Evolutionary conservation across 2,329 filamentous ascomycete species (phyloP).

Genomic region (Nothophaeocryptopus gaeumannii): DNA sequence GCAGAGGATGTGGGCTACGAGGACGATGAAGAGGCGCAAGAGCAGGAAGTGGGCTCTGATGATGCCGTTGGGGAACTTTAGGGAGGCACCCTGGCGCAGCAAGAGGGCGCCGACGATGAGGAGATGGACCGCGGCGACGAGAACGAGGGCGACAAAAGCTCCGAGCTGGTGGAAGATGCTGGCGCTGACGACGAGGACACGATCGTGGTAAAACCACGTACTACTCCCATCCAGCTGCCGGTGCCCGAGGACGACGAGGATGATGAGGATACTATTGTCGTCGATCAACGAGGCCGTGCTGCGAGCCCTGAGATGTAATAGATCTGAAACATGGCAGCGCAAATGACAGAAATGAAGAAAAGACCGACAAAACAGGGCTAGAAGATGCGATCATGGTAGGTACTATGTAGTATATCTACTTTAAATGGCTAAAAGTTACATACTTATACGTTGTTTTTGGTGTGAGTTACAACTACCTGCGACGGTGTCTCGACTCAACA

Average conservation of each 20-base stretch:
- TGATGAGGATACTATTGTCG: neutral
- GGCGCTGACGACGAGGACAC: too few species aligned
- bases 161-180: too few species aligned
- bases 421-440: too few species aligned
- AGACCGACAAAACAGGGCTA: neutral
- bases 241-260: neutral
- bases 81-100: neutral
- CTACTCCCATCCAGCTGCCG: too few species aligned
- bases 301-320: constrained; percentile 1
- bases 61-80: neutral
- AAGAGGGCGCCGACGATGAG: neutral
- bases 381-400: neutral
- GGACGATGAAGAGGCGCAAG: neutral
- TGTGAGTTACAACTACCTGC: too few species aligned
- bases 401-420: neutral
- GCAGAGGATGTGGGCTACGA: neutral
- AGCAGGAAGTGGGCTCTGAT: neutral
- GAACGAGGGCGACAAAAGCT: too few species aligned
- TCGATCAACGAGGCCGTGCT: neutral
- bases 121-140: too few species aligned
- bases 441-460: too few species aligned
- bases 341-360: neutral
- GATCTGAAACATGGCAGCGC: neutral
- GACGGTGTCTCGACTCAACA: too few species aligned
- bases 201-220: too few species aligned